These are phyloP conservation scores for Camellia japonica DNA, from an alignment of 148 eudicot species.

Conservation along the genomic window DNA sequence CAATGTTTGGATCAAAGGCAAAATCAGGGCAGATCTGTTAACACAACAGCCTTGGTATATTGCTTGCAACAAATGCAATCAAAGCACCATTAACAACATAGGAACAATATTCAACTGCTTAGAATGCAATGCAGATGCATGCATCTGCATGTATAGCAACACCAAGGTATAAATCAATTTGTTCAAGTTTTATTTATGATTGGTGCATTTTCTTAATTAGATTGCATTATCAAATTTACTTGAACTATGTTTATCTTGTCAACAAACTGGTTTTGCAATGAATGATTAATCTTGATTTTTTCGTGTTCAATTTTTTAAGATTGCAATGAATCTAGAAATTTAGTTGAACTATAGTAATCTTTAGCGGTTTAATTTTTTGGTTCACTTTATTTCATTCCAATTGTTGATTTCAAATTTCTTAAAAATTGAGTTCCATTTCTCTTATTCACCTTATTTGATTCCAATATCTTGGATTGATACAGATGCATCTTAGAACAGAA, in stretches of 20 bases:
- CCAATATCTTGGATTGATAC: background rate
- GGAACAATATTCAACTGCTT: too few relatives aligned
- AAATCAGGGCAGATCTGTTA: too few relatives aligned
- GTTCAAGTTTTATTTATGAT: too few relatives aligned
- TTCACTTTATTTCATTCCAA: background rate
- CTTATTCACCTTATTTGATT: background rate
- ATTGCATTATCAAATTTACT: too few relatives aligned
- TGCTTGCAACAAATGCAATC: too few relatives aligned
- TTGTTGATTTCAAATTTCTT: too few relatives aligned
- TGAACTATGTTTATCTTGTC: background rate
- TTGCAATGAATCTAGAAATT: too few relatives aligned
- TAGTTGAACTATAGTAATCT: too few relatives aligned
- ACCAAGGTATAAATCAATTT: background rate
- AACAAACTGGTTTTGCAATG: background rate
- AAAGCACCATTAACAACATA: too few relatives aligned
- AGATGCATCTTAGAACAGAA: background rate
- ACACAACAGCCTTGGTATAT: too few relatives aligned
- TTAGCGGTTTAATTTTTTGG: too few relatives aligned
- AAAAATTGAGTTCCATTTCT: background rate
- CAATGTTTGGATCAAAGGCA: background rate
- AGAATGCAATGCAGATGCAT: background rate
- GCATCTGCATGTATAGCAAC: background rate
- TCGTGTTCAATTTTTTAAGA: background rate
- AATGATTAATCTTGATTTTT: background rate
- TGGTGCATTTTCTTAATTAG: too few relatives aligned